Conservation (phyloP, 768 basidiomycete genomes). For the Termitomyces sp. region DNA sequence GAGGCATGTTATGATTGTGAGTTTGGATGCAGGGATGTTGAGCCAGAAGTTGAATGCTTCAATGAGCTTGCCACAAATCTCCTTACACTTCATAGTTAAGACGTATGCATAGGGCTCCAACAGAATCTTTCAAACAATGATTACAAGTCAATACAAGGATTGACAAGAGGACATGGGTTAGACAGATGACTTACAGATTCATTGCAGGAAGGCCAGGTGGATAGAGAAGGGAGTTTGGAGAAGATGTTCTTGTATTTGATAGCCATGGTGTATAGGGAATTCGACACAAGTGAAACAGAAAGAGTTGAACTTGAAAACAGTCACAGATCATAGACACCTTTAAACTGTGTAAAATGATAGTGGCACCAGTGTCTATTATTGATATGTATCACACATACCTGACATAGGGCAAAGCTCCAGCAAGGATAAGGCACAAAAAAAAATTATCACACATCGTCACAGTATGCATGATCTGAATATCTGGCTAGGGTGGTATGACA, state of each 20-base stretch:
- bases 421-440: too few species aligned
- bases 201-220: neutral
- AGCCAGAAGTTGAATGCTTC: constrained; percentile 95
- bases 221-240: neutral
- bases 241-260: neutral
- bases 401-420: too few species aligned
- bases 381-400: neutral
- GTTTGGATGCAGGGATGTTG: constrained; percentile 68
- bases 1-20: constrained; percentile 72
- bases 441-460: too few species aligned
- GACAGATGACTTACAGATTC: neutral
- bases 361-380: neutral
- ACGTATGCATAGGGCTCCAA: constrained; percentile 90
- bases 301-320: neutral
- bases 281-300: neutral
- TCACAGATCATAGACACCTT: neutral
- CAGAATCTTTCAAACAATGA: neutral
- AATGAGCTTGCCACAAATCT: constrained; percentile 83
- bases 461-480: too few species aligned
- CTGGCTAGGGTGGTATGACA: too few species aligned
- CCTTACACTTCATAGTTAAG: constrained; percentile 85
- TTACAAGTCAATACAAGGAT: neutral
- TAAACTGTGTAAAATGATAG: neutral
- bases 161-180: neutral
- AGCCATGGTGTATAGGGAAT: neutral